Percentiles rank a stretch among this genome's conserved stretches.
phyloP scores from a whole-genome alignment of 1,284 basidiomycete genomes.

The Erythrobasidium hasegawianum region DNA sequence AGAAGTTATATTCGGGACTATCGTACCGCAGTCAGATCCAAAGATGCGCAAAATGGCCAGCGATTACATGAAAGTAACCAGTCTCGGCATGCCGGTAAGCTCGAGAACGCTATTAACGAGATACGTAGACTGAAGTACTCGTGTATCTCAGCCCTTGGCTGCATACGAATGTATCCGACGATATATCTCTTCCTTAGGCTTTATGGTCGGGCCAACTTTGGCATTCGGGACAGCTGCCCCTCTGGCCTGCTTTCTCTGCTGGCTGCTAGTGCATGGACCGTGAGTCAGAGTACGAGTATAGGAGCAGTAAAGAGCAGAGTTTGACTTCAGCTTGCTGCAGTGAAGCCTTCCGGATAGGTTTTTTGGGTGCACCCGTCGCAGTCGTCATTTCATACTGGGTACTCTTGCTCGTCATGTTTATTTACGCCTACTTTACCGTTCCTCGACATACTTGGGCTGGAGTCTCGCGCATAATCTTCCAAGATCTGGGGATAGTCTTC shows the following conservation, averaged over 20 bases:
- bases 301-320: too few relatives aligned
- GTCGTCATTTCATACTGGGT: conserved; percentile 63
- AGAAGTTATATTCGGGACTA: neutral
- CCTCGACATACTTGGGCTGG: conserved; percentile 81
- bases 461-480: conserved; percentile 62
- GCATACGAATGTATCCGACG: conserved; percentile 55
- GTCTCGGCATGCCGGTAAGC: conserved; percentile 70
- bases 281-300: too few relatives aligned
- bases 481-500: conserved; percentile 67
- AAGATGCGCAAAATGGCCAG: conserved; percentile 24
- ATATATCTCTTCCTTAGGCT: conserved; percentile 85
- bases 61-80: conserved; percentile 63
- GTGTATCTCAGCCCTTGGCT: conserved; percentile 58
- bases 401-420: conserved; percentile 56
- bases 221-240: conserved; percentile 81
- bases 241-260: conserved; percentile 77
- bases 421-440: conserved; percentile 68
- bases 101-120: neutral
- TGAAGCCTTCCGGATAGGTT: conserved; percentile 66
- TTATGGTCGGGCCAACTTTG: conserved; percentile 81
- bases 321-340: neutral
- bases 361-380: conserved; percentile 86
- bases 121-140: neutral
- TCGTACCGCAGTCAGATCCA: conserved; percentile 16
- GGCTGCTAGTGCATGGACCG: conserved; percentile 60